Evolutionary conservation across 2,329 filamentous ascomycete genomes (phyloP), one percentile per base, ranked within the genome.

Genomic region (Rugonectria rugulosa): DNA sequence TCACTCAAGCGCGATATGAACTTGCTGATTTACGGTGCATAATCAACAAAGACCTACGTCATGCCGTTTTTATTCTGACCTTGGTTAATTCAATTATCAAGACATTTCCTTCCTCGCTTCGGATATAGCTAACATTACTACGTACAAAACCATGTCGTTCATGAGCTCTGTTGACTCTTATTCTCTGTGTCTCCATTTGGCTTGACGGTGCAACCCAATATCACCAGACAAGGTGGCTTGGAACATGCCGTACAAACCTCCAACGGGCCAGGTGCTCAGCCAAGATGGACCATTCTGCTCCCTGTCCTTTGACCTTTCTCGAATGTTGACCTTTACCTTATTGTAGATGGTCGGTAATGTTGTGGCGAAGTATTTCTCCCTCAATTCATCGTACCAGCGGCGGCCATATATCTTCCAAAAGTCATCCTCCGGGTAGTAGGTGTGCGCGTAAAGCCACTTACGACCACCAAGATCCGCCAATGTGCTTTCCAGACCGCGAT

Each of bases 401-500:
- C 75, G 72, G 59, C 85, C 79, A 63, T 89, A 89, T 15, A 84
- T 74, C 9, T 72, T 63, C 85, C 86, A 88, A 70, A 89, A 90
- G 63, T 88, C 83, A 0, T 80, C 74, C 60, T 89, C 82, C 1
- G 81, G 81, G 68, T 93, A 93, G 72, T 91, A 93, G 0, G 88
- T 87, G 64, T 92, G 88, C 1, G 90, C 90, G 69, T 94, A 94
- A 3, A 94, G 75, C 88, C 90, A 93, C 73, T 94, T 94, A 75
- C 88, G 84, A 0, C 90, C 91, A 11, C 86, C 85, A 0, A 93
- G 77, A 37, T 83, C 79, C 12, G 74, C 74, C 2, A 92, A 78
- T 60, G 87, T 87, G 2, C 73, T 70, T 71, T 94, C 90, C 3
- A 94, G 77, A 29, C 75, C 78, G 3, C 87, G 81, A 68, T 94